Conservation (phyloP, 345 rosid genomes). For the Linum tenue region DNA sequence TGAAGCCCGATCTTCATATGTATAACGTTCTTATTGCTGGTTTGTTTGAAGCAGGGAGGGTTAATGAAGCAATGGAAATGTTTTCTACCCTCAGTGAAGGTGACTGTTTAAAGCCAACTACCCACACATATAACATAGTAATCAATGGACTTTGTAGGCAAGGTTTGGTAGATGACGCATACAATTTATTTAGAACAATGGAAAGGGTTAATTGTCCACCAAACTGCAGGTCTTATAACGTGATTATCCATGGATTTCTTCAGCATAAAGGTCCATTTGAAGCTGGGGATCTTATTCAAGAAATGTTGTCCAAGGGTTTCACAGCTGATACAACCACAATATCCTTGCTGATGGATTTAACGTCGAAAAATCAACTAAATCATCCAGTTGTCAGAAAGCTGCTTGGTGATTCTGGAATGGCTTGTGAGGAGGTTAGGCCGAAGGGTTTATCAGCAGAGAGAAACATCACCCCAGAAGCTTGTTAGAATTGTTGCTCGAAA, state of each 20-base stretch:
- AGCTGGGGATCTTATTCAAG: conserved; percentile 3
- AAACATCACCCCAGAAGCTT: too few species aligned
- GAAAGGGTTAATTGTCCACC: conserved; percentile 1
- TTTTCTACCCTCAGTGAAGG: background rate
- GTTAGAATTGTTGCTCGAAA: too few species aligned
- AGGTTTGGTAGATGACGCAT: conserved; percentile 15
- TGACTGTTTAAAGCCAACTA: background rate
- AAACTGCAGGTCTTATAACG: conserved; percentile 4
- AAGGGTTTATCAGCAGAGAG: too few species aligned
- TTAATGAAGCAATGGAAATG: background rate
- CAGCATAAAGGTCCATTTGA: background rate
- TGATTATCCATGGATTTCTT: conserved; percentile 12
- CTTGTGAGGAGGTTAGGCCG: too few species aligned
- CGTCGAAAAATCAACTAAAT: background rate
- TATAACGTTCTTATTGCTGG: background rate
- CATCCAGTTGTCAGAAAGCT: background rate
- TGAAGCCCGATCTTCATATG: background rate
- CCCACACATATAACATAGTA: background rate
- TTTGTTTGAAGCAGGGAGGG: background rate
- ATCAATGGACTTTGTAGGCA: conserved; percentile 8
- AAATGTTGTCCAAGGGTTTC: background rate
- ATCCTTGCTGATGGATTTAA: background rate
- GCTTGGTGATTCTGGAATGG: background rate
- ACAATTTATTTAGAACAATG: conserved; percentile 9
- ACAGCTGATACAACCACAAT: background rate